Evolutionary conservation across 495 filamentous ascomycete genomes (phyloP).

Genomic region (Paragyromitra xinjiangensis): DNA sequence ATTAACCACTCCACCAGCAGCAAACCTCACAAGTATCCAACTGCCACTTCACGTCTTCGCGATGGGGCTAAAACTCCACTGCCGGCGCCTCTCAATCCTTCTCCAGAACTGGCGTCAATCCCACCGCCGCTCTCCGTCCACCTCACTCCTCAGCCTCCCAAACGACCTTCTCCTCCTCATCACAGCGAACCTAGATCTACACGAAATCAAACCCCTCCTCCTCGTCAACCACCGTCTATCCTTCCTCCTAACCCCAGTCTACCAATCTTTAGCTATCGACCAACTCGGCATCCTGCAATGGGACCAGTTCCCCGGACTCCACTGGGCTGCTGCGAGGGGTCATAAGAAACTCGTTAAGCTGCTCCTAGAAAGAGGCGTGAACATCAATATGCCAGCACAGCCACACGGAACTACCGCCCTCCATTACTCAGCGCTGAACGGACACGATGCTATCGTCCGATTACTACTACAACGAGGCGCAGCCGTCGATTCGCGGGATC

Average conservation of each 20-base stretch:
- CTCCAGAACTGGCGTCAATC: slow-evolving; percentile 6
- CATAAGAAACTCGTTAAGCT: slow-evolving; percentile 16
- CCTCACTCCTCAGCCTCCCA: slow-evolving; percentile 35
- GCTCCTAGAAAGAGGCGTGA: slow-evolving; percentile 18
- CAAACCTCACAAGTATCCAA: background rate
- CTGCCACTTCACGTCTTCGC: background rate
- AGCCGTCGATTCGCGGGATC: slow-evolving; percentile 17
- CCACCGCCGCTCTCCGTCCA: background rate
- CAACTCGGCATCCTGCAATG: slow-evolving; percentile 19
- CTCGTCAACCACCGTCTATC: slow-evolving; percentile 36
- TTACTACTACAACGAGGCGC: slow-evolving; percentile 24
- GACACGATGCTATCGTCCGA: slow-evolving; percentile 9
- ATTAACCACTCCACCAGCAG: background rate
- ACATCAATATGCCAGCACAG: slow-evolving; percentile 17
- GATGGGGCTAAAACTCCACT: background rate
- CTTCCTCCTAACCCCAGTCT: slow-evolving; percentile 22
- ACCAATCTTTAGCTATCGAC: slow-evolving; percentile 19
- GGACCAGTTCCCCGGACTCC: slow-evolving; percentile 24
- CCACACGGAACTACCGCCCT: slow-evolving; percentile 33
- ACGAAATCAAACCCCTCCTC: slow-evolving; percentile 28
- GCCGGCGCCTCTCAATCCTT: slow-evolving; percentile 1
- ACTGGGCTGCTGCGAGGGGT: slow-evolving; percentile 39
- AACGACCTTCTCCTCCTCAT: slow-evolving; percentile 37
- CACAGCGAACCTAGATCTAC: slow-evolving; percentile 7
- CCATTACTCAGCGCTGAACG: slow-evolving; percentile 30